Evolutionary conservation across 225 moss, liverwort and hornwort genomes (phyloP).

Genomic region (Polytrichum commune): DNA sequence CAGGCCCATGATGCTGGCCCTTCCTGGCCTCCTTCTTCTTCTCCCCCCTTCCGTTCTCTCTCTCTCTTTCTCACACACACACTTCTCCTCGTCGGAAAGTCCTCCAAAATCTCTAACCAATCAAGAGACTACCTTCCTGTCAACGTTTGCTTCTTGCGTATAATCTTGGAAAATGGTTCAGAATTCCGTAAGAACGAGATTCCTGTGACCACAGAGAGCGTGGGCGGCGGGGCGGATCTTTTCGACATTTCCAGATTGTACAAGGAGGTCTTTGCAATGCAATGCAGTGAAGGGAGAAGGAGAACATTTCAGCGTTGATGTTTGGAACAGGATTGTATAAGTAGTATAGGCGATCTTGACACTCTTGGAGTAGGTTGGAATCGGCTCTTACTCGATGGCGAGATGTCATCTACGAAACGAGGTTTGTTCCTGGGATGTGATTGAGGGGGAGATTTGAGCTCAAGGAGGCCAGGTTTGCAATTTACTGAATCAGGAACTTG

Average conservation of each 20-base stretch:
- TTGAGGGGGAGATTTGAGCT: neutral
- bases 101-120: neutral
- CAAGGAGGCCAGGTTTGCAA: too few relatives aligned
- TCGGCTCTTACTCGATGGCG: too few relatives aligned
- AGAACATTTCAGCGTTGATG: neutral
- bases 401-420: neutral
- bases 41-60: neutral
- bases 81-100: neutral
- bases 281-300: neutral
- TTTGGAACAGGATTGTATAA: neutral
- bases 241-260: neutral
- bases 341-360: neutral
- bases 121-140: neutral
- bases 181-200: neutral
- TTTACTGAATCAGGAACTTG: neutral
- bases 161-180: neutral
- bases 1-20: neutral
- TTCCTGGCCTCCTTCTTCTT: neutral
- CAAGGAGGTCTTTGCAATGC: conserved; percentile 1
- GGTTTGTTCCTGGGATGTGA: neutral
- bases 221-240: neutral
- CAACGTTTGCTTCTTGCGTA: neutral
- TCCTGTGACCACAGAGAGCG: neutral
- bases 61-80: too few relatives aligned
- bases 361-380: neutral